These are phyloP conservation scores for Apophysomyces ossiformis DNA, from an alignment of 371 early-diverging fungal genomes.

Conservation along the genomic window DNA sequence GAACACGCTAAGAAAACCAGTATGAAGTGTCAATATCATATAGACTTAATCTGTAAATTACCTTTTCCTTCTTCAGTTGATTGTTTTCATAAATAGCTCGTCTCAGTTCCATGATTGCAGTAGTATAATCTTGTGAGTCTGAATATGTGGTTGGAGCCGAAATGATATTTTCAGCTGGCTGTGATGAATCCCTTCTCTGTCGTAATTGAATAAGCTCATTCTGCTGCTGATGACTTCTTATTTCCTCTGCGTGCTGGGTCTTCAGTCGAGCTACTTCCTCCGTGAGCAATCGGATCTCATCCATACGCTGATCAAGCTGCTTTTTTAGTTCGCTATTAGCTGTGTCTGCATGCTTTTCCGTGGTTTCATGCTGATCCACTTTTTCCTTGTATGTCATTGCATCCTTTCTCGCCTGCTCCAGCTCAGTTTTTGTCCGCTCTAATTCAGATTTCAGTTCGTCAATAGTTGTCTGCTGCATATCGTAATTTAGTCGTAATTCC, in stretches of 20 bases:
- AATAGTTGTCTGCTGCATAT: conserved; percentile 7
- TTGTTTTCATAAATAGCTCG: background rate
- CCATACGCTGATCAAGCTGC: background rate
- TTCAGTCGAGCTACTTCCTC: background rate
- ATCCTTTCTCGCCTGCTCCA: background rate
- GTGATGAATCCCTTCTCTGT: background rate
- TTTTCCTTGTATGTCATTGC: background rate
- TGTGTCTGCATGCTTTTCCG: background rate
- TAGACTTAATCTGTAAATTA: background rate
- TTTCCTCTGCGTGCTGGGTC: background rate
- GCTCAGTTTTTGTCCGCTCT: background rate
- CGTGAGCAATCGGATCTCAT: background rate
- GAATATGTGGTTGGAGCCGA: background rate
- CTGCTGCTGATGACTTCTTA: background rate
- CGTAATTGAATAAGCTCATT: background rate
- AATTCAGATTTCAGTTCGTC: background rate
- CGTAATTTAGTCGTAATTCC: background rate
- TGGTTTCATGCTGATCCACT: background rate
- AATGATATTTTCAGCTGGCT: background rate
- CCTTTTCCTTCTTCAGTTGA: conserved; percentile 12
- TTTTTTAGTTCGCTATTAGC: background rate
- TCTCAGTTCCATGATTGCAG: conserved; percentile 5
- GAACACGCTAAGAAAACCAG: conserved; percentile 9
- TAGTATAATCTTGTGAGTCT: background rate
- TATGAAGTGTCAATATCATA: background rate